Conservation (phyloP, 352 stramenopile species). For the Phytophthora vignae region DNA sequence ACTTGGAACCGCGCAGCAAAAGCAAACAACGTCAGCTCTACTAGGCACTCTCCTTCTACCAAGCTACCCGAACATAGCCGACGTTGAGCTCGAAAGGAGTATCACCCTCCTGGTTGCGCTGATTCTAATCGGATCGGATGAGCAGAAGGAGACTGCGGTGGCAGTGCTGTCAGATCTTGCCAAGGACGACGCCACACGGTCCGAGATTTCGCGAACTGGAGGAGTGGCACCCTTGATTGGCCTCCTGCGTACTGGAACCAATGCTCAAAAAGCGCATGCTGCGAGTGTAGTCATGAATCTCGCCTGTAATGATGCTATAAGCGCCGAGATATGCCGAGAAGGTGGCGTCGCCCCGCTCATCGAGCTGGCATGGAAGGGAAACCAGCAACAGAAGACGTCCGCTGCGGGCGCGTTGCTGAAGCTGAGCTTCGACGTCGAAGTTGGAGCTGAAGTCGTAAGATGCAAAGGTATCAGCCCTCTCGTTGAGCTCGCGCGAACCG, state of each 20-base stretch:
- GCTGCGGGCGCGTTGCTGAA: not conserved
- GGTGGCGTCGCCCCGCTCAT: slow-evolving; percentile 2
- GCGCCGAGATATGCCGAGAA: slow-evolving; percentile 5
- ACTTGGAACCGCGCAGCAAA: slow-evolving; percentile 9
- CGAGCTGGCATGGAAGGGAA: not conserved
- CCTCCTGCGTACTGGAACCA: slow-evolving; percentile 1
- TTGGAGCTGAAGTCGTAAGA: slow-evolving; percentile 3
- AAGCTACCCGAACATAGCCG: not conserved
- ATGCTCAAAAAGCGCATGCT: slow-evolving; percentile 3
- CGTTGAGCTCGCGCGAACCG: not conserved
- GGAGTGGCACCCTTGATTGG: not conserved
- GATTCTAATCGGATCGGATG: not conserved
- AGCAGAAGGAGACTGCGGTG: slow-evolving; percentile 6
- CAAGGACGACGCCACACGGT: not conserved
- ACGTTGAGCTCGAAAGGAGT: slow-evolving; percentile 5
- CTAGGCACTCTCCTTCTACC: not conserved
- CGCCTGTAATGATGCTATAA: not conserved
- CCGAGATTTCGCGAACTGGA: slow-evolving; percentile 3
- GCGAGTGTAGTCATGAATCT: slow-evolving; percentile 4
- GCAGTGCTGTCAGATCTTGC: slow-evolving; percentile 3
- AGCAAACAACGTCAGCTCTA: not conserved
- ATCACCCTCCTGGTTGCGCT: not conserved
- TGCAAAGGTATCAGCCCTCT: not conserved
- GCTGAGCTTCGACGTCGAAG: not conserved
- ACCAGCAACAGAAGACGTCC: slow-evolving; percentile 1